phyloP scores from a whole-genome alignment of 2,329 filamentous ascomycete genomes.

The Neonectria ditissima region DNA sequence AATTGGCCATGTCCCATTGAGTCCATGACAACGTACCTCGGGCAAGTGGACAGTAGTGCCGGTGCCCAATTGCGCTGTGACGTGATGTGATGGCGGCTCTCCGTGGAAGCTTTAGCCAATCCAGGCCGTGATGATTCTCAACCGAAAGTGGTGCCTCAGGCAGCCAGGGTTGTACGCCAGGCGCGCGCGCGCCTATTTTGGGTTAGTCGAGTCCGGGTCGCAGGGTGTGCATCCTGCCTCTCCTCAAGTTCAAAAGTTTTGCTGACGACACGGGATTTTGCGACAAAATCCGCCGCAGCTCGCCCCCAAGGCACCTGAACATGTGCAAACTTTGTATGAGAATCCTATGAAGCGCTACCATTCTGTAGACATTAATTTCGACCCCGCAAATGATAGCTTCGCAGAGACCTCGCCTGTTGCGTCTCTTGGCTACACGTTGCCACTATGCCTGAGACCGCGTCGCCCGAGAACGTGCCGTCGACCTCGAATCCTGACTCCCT shows the following conservation, averaged over 20 bases:
- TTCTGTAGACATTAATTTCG: constrained; percentile 68
- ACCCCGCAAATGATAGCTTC: constrained; percentile 68
- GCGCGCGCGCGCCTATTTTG: constrained; percentile 43
- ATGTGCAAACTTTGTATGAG: constrained; percentile 65
- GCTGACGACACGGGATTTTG: constrained; percentile 60
- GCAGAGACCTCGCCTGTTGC: constrained; percentile 64
- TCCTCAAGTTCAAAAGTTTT: constrained; percentile 59
- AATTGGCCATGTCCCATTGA: constrained; percentile 18
- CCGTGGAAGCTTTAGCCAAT: constrained; percentile 47
- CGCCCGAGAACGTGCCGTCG: constrained; percentile 58
- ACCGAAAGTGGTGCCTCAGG: constrained; percentile 50
- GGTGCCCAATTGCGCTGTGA: constrained; percentile 54
- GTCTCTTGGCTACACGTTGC: constrained; percentile 57
- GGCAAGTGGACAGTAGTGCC: constrained; percentile 46
- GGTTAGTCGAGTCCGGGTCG: constrained; percentile 42
- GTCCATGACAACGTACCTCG: constrained; percentile 44
- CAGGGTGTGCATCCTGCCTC: constrained; percentile 45
- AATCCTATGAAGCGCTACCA: constrained; percentile 58
- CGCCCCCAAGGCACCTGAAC: constrained; percentile 62
- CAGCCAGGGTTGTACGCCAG: constrained; percentile 34
- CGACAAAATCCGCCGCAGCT: constrained; percentile 58
- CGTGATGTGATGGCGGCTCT: constrained; percentile 44
- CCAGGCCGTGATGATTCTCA: constrained; percentile 50
- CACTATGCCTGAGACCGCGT: constrained; percentile 73
- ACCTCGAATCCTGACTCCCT: constrained; percentile 46